phyloP scores from a whole-genome alignment of 345 rosid genomes.

The Ceriops zippeliana region DNA sequence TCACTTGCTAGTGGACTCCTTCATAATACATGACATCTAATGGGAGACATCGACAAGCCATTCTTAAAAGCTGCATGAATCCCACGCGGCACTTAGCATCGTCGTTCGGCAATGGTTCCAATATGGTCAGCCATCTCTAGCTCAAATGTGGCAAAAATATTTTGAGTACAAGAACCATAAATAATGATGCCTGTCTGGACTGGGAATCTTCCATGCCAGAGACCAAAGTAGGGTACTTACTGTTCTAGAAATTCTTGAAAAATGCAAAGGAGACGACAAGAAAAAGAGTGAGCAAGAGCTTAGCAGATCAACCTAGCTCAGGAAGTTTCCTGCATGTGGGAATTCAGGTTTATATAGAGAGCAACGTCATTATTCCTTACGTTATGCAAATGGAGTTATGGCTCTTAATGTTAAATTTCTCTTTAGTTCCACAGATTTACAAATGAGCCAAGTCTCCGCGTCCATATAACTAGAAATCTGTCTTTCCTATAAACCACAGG shows the following conservation, averaged over 20 bases:
- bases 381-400: neutral
- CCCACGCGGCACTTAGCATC: neutral
- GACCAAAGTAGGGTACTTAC: neutral
- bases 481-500: no score
- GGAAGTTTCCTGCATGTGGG: no score
- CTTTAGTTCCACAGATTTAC: no score
- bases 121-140: neutral
- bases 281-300: neutral
- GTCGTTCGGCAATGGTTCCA: neutral
- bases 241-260: constrained; percentile 3
- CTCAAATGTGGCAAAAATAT: constrained; percentile 3
- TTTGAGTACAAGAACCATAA: constrained; percentile 3
- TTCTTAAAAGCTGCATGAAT: neutral
- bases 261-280: neutral
- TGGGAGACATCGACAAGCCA: neutral
- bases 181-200: no score
- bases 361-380: neutral
- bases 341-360: no score
- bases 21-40: neutral
- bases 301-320: neutral
- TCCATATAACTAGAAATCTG: no score
- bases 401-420: neutral
- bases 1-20: no score
- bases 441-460: no score
- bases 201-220: neutral